Conservation (phyloP, 106 monocot species). For the Chionographis japonica region DNA sequence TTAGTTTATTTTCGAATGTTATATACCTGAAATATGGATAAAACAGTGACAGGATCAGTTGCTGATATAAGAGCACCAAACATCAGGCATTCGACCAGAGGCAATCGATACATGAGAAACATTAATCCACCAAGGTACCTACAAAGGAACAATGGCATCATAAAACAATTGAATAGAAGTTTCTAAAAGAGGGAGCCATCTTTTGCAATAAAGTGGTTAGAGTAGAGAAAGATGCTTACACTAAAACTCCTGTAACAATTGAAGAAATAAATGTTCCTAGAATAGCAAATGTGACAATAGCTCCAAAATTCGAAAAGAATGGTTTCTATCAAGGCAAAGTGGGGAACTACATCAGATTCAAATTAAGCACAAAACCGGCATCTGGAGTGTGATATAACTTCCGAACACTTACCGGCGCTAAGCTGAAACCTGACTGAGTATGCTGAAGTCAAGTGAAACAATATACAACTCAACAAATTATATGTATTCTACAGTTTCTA, state of each 20-base stretch:
- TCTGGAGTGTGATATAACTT: not conserved
- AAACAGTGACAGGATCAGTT: conserved; percentile 95
- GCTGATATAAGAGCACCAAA: conserved; percentile 99
- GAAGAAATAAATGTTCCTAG: conserved; percentile 92
- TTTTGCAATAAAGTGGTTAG: not conserved
- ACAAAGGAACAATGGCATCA: conserved; percentile 17
- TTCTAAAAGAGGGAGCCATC: not conserved
- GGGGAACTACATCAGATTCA: not conserved
- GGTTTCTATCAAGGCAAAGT: conserved; percentile 69
- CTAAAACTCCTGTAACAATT: conserved; percentile 79
- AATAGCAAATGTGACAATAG: conserved; percentile 93
- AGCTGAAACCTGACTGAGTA: conserved; percentile 99
- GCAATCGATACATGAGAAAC: conserved; percentile 88
- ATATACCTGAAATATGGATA: conserved; percentile 92
- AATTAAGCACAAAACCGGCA: not conserved
- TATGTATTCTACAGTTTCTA: not conserved
- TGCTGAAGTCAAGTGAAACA: conserved; percentile 60
- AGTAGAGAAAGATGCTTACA: conserved; percentile 55
- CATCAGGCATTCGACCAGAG: conserved; percentile 94
- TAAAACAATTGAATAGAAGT: not conserved
- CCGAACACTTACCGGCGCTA: conserved; percentile 80
- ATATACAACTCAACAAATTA: not conserved
- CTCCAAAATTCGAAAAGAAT: conserved; percentile 99
- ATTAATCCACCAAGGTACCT: conserved; percentile 91
- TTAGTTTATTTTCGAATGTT: not conserved